Evolutionary conservation across 177 flowering plant species (phyloP).

Genomic region (Tripterygium wilfordii): DNA sequence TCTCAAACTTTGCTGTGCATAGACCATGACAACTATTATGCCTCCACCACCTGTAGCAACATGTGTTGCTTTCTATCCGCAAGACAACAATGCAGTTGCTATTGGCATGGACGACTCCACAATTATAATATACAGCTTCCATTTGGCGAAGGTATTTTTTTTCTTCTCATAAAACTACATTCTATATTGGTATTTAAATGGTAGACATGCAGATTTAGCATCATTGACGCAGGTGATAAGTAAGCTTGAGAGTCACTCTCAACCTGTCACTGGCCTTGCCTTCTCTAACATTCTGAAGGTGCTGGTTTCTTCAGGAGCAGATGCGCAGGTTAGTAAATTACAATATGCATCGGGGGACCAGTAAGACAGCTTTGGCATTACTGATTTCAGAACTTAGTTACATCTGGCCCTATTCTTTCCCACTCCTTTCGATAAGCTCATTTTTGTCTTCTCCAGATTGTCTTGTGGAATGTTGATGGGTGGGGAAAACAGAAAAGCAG

Average conservation of each 20-base stretch:
- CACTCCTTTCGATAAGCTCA: background rate
- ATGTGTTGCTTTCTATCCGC: slow-evolving; percentile 24
- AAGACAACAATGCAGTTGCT: slow-evolving; percentile 25
- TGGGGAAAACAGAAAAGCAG: slow-evolving; percentile 9
- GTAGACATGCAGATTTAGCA: too few species aligned
- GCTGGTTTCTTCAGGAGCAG: slow-evolving; percentile 30
- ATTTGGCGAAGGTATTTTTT: slow-evolving; percentile 7
- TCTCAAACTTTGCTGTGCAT: slow-evolving; percentile 11
- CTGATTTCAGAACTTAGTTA: too few species aligned
- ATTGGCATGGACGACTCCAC: slow-evolving; percentile 32
- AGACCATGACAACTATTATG: slow-evolving; percentile 54
- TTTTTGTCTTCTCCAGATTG: slow-evolving; percentile 9
- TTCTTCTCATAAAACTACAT: background rate
- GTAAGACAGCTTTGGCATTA: too few species aligned
- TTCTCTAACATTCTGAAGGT: slow-evolving; percentile 23
- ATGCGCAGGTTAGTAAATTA: slow-evolving; percentile 16
- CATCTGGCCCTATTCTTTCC: too few species aligned
- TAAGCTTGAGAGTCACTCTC: slow-evolving; percentile 18
- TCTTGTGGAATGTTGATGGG: slow-evolving; percentile 7
- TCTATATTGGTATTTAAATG: too few species aligned
- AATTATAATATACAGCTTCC: slow-evolving; percentile 15
- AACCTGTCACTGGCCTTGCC: slow-evolving; percentile 24
- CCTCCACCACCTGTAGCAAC: slow-evolving; percentile 22
- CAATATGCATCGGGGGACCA: too few species aligned
- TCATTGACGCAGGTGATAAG: slow-evolving; percentile 13